Conservation (phyloP, 164 flowering plant genomes). For the Stephania yunnanensis region DNA sequence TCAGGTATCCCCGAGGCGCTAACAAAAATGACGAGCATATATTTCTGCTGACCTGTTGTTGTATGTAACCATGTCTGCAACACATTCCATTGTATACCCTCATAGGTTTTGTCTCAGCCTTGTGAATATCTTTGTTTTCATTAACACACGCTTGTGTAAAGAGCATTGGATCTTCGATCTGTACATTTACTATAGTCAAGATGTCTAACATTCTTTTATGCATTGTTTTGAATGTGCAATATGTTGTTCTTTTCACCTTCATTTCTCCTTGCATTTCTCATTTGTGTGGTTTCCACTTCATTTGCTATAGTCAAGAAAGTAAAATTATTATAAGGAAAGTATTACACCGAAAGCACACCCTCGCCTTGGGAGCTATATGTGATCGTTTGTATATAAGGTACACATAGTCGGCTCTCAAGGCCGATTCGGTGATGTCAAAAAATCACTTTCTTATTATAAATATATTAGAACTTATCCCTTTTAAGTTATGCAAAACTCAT, state of each 20-base stretch:
- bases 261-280: background rate
- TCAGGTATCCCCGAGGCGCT: conserved; percentile 8
- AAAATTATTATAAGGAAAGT: too few species aligned
- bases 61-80: conserved; percentile 14
- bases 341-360: too few species aligned
- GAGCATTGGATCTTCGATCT: background rate
- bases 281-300: background rate
- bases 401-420: too few species aligned
- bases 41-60: conserved; percentile 11
- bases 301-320: background rate
- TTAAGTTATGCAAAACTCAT: too few species aligned
- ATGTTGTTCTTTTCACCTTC: background rate
- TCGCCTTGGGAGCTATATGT: too few species aligned
- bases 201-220: background rate
- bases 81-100: conserved; percentile 11
- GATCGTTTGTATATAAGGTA: too few species aligned
- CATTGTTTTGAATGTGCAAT: background rate
- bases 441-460: too few species aligned
- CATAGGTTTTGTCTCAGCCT: conserved; percentile 10
- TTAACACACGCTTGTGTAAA: conserved; percentile 3
- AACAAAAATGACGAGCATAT: background rate
- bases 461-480: too few species aligned
- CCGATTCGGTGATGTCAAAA: too few species aligned
- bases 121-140: conserved; percentile 19
- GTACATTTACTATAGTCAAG: conserved; percentile 9